Base-by-base conservation (phyloP, 495 filamentous ascomycete genomes). In the Hypoxylon lienhwacheense region DNA sequence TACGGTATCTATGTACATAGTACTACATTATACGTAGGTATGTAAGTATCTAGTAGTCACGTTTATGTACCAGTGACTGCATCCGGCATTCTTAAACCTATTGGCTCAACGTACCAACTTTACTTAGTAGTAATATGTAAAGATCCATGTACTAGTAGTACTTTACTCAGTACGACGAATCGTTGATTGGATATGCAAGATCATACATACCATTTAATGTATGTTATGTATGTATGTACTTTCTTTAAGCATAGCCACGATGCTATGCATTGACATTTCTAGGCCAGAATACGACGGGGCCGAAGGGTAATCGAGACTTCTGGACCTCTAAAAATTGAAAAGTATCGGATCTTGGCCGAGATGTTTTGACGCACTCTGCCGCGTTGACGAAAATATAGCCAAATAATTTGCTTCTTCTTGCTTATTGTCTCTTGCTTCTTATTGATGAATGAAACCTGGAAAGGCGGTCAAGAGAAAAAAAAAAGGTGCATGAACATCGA, bases 191-290 rank as follows among this genome's bases (percentile, higher is more conserved):
- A 31, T n/a, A 26, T 37, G 36, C 49, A 41, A 61, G 47, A 55
- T 55, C 52, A 61, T 41, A 61, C 58, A 24, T 51, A 47, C 47
- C n/a, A n/a, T n/a, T n/a, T n/a, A n/a, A n/a, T n/a, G n/a, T n/a
- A n/a, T n/a, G n/a, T n/a, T n/a, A n/a, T n/a, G n/a, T n/a, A n/a
- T n/a, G n/a, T n/a, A n/a, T n/a, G n/a, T n/a, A n/a, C n/a, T n/a
- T n/a, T n/a, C n/a, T n/a, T n/a, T n/a, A 32, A 61, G 58, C 58
- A 61, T 55, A 61, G 58, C 58, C 58, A 61, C 58, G 47, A 61
- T 61, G 44, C 43, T 47, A 61, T 61, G 58, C 58, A 61, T n/a
- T n/a, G n/a, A n/a, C n/a, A n/a, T 52, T 55, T 22, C 25, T 61
- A 41, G 41, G 29, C 36, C 42, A 41, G 40, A 31, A 55, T 52